Evolutionary conservation across 345 rosid species (phyloP).

Genomic region (Euphorbia tirucalli): DNA sequence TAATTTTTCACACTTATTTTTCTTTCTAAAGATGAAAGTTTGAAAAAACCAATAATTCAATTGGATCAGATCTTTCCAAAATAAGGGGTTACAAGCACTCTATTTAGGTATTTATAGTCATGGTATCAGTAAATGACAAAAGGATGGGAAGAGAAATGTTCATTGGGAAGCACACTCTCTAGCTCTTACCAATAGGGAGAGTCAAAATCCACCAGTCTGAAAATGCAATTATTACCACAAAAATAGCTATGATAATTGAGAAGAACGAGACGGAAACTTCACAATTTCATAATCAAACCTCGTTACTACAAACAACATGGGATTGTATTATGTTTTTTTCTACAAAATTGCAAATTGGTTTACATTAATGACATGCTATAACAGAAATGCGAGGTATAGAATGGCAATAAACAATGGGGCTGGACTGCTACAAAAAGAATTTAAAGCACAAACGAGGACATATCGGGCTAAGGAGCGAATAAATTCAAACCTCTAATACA

Average conservation of each 20-base stretch:
- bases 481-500: slow-evolving; percentile 15
- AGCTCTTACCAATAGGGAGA: neutral
- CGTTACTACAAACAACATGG: neutral
- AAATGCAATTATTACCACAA: neutral
- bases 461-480: neutral
- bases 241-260: neutral
- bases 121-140: neutral
- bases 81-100: no score
- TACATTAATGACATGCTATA: neutral
- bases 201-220: neutral
- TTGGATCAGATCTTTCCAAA: no score
- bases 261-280: neutral
- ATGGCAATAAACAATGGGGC: slow-evolving; percentile 11
- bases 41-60: no score
- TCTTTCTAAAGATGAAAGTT: no score
- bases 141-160: neutral
- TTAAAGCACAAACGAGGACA: neutral
- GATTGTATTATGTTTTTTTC: neutral
- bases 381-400: neutral
- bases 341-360: slow-evolving; percentile 20
- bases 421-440: neutral
- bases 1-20: no score
- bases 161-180: neutral
- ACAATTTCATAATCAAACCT: neutral
- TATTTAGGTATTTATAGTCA: neutral